These are phyloP conservation scores for Diaporthe sp. DNA, from an alignment of 2,329 filamentous ascomycete genomes.

Conservation along the genomic window DNA sequence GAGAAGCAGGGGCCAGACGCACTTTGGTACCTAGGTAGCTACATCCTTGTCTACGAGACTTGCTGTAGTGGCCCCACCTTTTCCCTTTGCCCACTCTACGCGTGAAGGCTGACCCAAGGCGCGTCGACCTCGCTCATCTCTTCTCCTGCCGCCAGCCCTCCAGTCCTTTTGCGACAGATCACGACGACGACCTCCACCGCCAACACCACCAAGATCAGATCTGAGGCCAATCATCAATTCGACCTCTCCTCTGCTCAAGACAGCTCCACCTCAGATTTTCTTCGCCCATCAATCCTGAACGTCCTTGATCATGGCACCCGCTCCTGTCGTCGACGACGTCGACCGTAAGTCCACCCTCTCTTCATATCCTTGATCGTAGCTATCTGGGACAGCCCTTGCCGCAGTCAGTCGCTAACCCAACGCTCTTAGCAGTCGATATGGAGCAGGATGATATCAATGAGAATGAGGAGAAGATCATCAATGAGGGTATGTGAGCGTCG, in stretches of 20 bases:
- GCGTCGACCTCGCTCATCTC: constrained; percentile 28
- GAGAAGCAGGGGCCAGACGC: background rate
- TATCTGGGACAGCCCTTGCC: background rate
- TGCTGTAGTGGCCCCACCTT: constrained; percentile 14
- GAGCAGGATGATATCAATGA: constrained; percentile 79
- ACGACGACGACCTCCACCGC: background rate
- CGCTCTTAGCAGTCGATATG: constrained; percentile 55
- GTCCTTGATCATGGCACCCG: constrained; percentile 59
- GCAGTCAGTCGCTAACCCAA: background rate
- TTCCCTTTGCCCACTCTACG: constrained; percentile 32
- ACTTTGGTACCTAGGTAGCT: constrained; percentile 3
- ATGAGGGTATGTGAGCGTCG: constrained; percentile 72
- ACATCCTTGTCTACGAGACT: constrained; percentile 17
- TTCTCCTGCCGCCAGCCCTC: constrained; percentile 4
- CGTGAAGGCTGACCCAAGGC: constrained; percentile 11
- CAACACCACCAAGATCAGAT: background rate
- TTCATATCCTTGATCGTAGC: background rate
- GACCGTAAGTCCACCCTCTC: constrained; percentile 57
- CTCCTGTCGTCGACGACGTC: constrained; percentile 63
- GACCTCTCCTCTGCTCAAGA: background rate
- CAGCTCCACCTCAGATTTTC: background rate
- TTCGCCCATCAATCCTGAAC: background rate
- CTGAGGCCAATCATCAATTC: background rate
- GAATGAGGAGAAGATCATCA: constrained; percentile 88
- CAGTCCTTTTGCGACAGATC: constrained; percentile 12